Percentiles rank a stretch among this genome's conserved stretches.
These are phyloP conservation scores for Colletotrichum ledebouriae DNA, from an alignment of 2,329 filamentous ascomycete species.

Conservation along the genomic window DNA sequence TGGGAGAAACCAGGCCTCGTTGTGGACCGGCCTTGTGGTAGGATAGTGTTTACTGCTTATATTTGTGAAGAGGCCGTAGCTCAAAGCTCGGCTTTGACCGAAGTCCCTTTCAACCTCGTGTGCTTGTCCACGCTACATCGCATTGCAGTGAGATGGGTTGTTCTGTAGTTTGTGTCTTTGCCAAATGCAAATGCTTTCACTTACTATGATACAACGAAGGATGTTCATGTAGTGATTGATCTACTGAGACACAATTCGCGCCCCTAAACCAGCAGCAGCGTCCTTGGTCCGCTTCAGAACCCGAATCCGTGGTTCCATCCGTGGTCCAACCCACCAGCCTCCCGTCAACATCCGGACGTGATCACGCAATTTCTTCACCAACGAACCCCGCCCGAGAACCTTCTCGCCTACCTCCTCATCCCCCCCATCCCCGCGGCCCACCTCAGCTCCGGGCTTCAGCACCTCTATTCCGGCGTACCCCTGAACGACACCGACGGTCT, in stretches of 20 bases:
- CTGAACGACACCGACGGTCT: conserved; percentile 67
- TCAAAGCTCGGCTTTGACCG: conserved; percentile 11
- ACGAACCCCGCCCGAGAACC: conserved; percentile 61
- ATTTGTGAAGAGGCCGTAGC: conserved; percentile 14
- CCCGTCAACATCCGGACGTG: conserved; percentile 62
- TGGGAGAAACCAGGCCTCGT: too few relatives aligned
- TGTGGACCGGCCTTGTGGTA: conserved; percentile 10
- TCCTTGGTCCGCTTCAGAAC: conserved; percentile 58
- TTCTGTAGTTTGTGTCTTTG: too few relatives aligned
- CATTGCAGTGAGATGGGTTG: too few relatives aligned
- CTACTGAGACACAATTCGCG: conserved; percentile 31
- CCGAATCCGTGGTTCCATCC: conserved; percentile 68
- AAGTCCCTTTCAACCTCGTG: not conserved
- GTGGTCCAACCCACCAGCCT: conserved; percentile 75
- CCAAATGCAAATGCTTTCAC: not conserved
- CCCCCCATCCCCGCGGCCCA: conserved; percentile 5
- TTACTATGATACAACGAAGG: not conserved
- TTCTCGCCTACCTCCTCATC: conserved; percentile 42
- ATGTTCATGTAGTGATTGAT: not conserved
- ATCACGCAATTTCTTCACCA: conserved; percentile 56
- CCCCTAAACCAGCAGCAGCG: conserved; percentile 25
- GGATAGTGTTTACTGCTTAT: conserved; percentile 35
- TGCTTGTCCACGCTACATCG: not conserved
- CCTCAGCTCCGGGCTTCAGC: conserved; percentile 60
- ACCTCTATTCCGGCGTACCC: conserved; percentile 72